Conservation (phyloP, 2,329 filamentous ascomycete genomes). For the Neopestalotiopsis rosae region DNA sequence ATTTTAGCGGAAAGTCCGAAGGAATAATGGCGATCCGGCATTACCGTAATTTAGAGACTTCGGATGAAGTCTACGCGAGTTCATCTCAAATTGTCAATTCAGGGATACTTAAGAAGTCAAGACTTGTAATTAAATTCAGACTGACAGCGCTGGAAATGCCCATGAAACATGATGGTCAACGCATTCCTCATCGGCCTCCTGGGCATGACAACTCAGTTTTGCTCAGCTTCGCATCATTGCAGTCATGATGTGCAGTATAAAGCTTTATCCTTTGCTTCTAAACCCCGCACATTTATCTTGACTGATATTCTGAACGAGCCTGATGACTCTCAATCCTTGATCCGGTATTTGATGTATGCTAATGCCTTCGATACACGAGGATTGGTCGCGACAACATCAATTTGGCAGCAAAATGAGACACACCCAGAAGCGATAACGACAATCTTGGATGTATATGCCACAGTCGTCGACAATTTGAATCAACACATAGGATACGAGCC, state of each 20-base stretch:
- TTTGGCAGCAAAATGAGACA: background rate
- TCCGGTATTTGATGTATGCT: background rate
- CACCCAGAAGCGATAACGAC: background rate
- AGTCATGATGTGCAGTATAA: background rate
- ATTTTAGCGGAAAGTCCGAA: background rate
- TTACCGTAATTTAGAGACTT: background rate
- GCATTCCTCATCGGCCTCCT: background rate
- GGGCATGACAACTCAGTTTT: background rate
- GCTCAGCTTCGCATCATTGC: background rate
- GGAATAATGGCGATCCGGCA: background rate
- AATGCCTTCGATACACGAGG: slow-evolving; percentile 3
- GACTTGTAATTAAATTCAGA: background rate
- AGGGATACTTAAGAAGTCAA: background rate
- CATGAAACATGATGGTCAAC: background rate
- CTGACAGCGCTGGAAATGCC: background rate
- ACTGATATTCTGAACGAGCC: slow-evolving; percentile 44
- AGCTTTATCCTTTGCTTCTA: slow-evolving; percentile 17
- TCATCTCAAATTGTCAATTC: background rate
- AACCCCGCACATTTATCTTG: slow-evolving; percentile 37
- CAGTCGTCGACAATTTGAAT: background rate
- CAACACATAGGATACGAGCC: background rate
- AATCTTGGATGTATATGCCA: background rate
- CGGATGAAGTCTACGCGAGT: background rate
- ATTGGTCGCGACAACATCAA: background rate
- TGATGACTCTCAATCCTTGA: slow-evolving; percentile 35